Conservation (phyloP, 2,329 filamentous ascomycete species). For the Aspergillus ruber region DNA sequence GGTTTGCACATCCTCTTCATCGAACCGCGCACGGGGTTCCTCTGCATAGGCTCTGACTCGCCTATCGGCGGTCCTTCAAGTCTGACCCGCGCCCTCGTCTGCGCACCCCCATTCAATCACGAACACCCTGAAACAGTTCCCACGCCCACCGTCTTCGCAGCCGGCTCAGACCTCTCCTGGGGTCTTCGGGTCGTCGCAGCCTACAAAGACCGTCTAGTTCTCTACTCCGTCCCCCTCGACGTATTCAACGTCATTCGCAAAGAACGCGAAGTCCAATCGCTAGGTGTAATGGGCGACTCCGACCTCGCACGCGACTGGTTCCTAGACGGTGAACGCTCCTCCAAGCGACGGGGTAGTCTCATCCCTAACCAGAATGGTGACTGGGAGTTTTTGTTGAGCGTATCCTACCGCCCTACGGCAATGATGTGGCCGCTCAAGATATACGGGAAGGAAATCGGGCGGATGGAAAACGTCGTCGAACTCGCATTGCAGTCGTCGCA, state of each 20-base stretch:
- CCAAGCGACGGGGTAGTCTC: conserved; percentile 23
- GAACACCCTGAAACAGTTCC: conserved; percentile 5
- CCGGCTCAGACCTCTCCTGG: conserved; percentile 50
- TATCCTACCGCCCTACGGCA: conserved; percentile 28
- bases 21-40: conserved; percentile 50
- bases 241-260: conserved; percentile 39
- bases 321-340: conserved; percentile 20
- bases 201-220: conserved; percentile 47
- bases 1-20: conserved; percentile 60
- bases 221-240: conserved; percentile 58
- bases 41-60: conserved; percentile 58
- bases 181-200: conserved; percentile 55
- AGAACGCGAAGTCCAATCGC: conserved; percentile 26
- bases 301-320: conserved; percentile 28
- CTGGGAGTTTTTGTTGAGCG: conserved; percentile 36
- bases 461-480: conserved; percentile 43
- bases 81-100: conserved; percentile 54
- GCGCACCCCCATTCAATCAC: conserved; percentile 37
- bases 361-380: conserved; percentile 30
- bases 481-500: conserved; percentile 41
- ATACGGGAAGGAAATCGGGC: conserved; percentile 45
- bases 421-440: conserved; percentile 47
- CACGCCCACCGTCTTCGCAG: conserved; percentile 49
- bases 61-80: conserved; percentile 53
- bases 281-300: conserved; percentile 28